Conservation (phyloP, 2,329 filamentous ascomycete genomes). For the Colletotrichum melonis region DNA sequence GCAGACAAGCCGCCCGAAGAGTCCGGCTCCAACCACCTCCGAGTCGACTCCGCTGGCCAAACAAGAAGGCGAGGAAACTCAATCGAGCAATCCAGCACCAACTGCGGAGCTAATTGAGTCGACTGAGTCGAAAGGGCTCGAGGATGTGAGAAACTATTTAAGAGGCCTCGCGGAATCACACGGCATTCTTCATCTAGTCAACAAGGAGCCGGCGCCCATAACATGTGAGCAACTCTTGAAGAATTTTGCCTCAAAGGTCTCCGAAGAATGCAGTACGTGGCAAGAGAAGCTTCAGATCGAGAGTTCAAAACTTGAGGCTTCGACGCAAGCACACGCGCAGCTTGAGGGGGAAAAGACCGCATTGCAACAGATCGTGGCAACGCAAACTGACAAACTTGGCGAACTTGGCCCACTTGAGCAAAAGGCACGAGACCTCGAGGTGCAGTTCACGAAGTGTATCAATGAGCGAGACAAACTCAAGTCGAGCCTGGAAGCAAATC, state of each 20-base stretch:
- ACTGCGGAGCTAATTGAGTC: too few species aligned
- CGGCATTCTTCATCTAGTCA: neutral
- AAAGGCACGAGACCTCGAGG: neutral
- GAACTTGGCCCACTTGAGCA: neutral
- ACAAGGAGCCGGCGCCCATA: neutral
- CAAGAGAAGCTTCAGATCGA: neutral
- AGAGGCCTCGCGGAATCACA: neutral
- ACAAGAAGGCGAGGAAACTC: too few species aligned
- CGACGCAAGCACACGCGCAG: neutral
- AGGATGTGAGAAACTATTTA: neutral
- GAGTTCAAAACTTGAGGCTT: neutral
- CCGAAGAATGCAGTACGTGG: neutral
- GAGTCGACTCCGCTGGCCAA: too few species aligned
- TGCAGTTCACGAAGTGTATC: neutral
- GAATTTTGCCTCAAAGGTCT: neutral
- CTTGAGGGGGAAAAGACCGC: conserved; percentile 4
- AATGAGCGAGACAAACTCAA: neutral
- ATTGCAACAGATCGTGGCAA: neutral
- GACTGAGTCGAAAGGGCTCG: neutral
- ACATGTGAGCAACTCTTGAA: conserved; percentile 1
- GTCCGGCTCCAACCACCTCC: too few species aligned
- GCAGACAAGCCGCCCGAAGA: too few species aligned
- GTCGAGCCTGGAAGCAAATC: neutral
- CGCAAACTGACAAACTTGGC: neutral
- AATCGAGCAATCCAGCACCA: too few species aligned